These are phyloP conservation scores for Diaporthe capsici DNA, from an alignment of 2,329 filamentous ascomycete species.

Conservation along the genomic window DNA sequence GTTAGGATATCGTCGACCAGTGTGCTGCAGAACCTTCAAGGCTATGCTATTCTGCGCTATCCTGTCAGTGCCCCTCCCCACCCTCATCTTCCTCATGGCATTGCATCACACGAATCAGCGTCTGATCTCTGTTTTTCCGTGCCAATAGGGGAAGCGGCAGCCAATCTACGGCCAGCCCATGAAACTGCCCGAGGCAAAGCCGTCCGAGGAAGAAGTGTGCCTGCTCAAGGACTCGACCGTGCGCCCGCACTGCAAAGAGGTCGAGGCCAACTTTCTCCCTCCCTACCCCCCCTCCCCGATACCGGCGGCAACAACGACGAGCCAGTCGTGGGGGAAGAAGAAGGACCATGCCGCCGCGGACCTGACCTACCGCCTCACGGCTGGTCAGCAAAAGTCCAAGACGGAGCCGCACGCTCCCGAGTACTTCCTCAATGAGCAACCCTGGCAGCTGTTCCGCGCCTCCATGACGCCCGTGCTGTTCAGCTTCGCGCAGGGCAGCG, in stretches of 20 bases:
- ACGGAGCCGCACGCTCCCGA: conserved; percentile 36
- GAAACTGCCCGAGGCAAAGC: conserved; percentile 38
- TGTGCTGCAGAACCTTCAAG: conserved; percentile 45
- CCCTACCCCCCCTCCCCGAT: conserved; percentile 37
- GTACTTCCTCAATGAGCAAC: conserved; percentile 38
- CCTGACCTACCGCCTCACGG: conserved; percentile 40
- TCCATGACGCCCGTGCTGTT: conserved; percentile 44
- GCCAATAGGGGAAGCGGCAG: conserved; percentile 18
- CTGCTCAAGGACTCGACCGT: conserved; percentile 42
- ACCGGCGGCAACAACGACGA: background rate
- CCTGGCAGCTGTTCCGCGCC: conserved; percentile 39
- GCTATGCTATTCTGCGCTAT: conserved; percentile 44
- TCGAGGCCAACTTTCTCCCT: conserved; percentile 33
- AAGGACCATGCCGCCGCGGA: conserved; percentile 30
- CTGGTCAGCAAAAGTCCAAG: conserved; percentile 28
- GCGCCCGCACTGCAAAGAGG: conserved; percentile 37
- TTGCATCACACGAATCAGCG: background rate
- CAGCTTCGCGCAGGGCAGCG: conserved; percentile 29
- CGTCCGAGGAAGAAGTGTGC: conserved; percentile 35
- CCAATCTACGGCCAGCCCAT: conserved; percentile 43
- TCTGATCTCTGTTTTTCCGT: background rate
- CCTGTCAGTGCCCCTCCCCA: conserved; percentile 15
- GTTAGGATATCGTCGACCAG: conserved; percentile 46
- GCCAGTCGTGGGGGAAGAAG: background rate
- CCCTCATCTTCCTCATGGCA: background rate